Percentiles rank a stretch among this genome's conserved stretches.
phyloP scores from a whole-genome alignment of 129 eudicot genomes.

The Silybum marianum region DNA sequence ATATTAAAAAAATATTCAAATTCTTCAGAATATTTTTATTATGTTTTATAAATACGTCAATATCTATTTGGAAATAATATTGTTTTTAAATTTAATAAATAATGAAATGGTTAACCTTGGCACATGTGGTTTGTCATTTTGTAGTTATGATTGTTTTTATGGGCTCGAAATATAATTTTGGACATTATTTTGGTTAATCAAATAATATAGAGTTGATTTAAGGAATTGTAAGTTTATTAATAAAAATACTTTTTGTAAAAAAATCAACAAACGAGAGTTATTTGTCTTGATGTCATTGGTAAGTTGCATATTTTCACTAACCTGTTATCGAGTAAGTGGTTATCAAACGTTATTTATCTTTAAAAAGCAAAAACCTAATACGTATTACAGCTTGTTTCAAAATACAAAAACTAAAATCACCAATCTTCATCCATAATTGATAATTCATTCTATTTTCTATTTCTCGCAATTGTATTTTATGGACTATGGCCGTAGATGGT shows the following conservation, averaged over 20 bases:
- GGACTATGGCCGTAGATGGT: too few species aligned
- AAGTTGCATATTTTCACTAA: too few species aligned
- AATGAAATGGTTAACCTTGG: not conserved
- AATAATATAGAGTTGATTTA: not conserved
- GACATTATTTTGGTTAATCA: not conserved
- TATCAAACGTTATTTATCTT: too few species aligned
- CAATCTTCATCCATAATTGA: too few species aligned
- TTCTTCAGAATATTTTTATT: not conserved
- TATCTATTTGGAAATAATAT: not conserved
- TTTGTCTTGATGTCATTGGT: too few species aligned
- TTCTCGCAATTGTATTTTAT: too few species aligned
- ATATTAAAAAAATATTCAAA: not conserved
- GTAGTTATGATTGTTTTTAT: not conserved
- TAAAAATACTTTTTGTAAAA: not conserved
- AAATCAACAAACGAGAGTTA: too few species aligned
- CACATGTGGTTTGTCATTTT: conserved; percentile 13
- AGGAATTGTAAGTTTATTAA: not conserved
- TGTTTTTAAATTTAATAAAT: not conserved
- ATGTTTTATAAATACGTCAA: not conserved
- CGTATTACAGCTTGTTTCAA: too few species aligned
- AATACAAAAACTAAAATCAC: too few species aligned
- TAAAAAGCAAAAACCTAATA: too few species aligned
- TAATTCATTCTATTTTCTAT: too few species aligned
- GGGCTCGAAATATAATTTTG: conserved; percentile 8
- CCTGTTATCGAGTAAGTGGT: too few species aligned